Evolutionary conservation across 139 green algal genomes (phyloP).

Genomic region (Pleodorina starrii): DNA sequence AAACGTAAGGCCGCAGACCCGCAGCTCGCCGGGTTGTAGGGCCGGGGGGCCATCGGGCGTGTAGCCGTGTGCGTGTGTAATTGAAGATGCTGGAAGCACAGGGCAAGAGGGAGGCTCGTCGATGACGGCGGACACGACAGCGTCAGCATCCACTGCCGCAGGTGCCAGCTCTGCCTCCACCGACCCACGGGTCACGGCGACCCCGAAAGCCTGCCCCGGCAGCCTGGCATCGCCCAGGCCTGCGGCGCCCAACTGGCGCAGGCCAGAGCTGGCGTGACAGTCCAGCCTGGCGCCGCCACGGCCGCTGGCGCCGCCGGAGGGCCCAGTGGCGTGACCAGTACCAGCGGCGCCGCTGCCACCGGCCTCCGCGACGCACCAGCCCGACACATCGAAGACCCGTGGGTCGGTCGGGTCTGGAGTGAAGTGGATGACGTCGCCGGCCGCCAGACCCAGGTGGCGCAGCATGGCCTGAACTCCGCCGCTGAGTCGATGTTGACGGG

Average conservation of each 20-base stretch:
- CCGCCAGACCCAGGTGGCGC: not conserved
- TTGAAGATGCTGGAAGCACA: not conserved
- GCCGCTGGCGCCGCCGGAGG: not conserved
- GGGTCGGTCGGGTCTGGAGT: not conserved
- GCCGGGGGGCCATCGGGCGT: not conserved
- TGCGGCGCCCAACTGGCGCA: too few relatives aligned
- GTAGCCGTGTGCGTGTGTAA: not conserved
- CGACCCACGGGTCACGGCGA: too few relatives aligned
- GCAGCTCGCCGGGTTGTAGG: not conserved
- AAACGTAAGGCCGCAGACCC: not conserved
- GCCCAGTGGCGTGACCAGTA: too few relatives aligned
- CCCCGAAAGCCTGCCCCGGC: not conserved
- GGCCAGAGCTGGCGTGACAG: not conserved
- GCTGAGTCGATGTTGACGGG: not conserved
- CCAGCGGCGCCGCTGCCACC: too few relatives aligned
- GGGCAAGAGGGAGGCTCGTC: not conserved
- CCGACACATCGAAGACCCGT: not conserved
- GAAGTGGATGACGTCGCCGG: not conserved
- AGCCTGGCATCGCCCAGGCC: too few relatives aligned
- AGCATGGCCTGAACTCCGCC: not conserved
- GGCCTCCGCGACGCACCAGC: not conserved
- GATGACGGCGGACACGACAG: not conserved
- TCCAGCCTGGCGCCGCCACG: not conserved
- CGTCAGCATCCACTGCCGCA: not conserved
- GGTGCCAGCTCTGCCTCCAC: too few relatives aligned